These are phyloP conservation scores for Oemleria cerasiformis DNA, from an alignment of 306 rosid genomes.

Conservation along the genomic window DNA sequence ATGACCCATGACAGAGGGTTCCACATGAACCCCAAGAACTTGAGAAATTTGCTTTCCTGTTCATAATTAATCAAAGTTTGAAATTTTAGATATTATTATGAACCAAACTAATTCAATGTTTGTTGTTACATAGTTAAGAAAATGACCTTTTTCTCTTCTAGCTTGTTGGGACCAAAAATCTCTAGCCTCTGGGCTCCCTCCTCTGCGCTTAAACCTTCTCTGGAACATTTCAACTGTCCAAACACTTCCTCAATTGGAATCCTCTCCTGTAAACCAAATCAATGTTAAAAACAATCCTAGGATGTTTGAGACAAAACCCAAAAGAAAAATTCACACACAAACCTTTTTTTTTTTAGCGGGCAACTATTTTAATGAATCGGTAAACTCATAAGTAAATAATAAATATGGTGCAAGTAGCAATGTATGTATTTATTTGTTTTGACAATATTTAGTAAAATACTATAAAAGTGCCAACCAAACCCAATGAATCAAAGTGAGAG, in stretches of 20 bases:
- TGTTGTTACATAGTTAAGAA: background rate
- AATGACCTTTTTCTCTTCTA: constrained; percentile 89
- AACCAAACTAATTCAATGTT: background rate
- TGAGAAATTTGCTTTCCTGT: constrained; percentile 91
- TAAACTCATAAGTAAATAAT: background rate
- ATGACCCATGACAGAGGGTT: constrained; percentile 99
- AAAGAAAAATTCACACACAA: no score
- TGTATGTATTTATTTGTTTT: background rate
- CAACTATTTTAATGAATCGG: background rate
- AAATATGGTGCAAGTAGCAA: background rate
- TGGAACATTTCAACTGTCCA: constrained; percentile 77
- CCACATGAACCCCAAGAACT: constrained; percentile 99
- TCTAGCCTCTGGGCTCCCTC: constrained; percentile 86
- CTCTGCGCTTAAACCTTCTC: constrained; percentile 62
- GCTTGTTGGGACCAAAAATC: constrained; percentile 95
- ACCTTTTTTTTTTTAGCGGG: background rate
- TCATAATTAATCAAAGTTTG: background rate
- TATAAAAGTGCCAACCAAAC: constrained; percentile 1
- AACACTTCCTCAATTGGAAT: constrained; percentile 95
- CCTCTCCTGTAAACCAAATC: constrained; percentile 60
- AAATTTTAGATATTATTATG: constrained; percentile 3
- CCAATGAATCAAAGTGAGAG: background rate
- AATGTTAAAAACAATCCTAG: constrained; percentile 12
- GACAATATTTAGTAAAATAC: no score
- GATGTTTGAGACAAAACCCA: no score